These are phyloP conservation scores for Gaeumannomyces sp. DNA, from an alignment of 2,329 filamentous ascomycete species.

Conservation along the genomic window DNA sequence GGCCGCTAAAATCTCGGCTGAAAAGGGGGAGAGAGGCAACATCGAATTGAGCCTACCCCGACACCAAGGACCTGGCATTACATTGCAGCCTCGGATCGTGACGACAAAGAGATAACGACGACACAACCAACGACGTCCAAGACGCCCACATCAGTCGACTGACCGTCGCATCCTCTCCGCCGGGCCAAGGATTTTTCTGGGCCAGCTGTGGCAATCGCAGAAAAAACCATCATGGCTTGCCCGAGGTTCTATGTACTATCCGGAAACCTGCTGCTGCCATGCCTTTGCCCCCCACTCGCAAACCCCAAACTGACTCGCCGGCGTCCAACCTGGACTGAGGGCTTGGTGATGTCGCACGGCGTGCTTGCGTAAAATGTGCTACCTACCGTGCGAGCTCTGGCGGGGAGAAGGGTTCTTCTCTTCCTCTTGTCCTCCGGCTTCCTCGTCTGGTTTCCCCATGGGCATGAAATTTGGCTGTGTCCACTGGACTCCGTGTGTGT, in stretches of 20 bases:
- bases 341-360: not conserved
- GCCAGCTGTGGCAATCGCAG: not conserved
- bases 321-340: not conserved
- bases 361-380: not conserved
- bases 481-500: no score
- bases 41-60: no score
- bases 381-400: not conserved
- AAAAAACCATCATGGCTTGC: not conserved
- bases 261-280: constrained; percentile 1
- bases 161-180: not conserved
- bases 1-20: not conserved
- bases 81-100: not conserved
- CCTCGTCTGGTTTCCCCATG: no score
- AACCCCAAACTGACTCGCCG: not conserved
- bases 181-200: not conserved
- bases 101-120: not conserved
- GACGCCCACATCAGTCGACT: not conserved
- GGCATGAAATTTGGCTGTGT: no score
- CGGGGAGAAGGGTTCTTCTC: not conserved
- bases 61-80: not conserved
- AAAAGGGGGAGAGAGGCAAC: not conserved
- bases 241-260: not conserved
- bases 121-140: no score
- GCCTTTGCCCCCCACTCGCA: not conserved
- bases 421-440: no score